phyloP scores from a whole-genome alignment of 495 filamentous ascomycete genomes.

The Antarctomyces pellizariae region DNA sequence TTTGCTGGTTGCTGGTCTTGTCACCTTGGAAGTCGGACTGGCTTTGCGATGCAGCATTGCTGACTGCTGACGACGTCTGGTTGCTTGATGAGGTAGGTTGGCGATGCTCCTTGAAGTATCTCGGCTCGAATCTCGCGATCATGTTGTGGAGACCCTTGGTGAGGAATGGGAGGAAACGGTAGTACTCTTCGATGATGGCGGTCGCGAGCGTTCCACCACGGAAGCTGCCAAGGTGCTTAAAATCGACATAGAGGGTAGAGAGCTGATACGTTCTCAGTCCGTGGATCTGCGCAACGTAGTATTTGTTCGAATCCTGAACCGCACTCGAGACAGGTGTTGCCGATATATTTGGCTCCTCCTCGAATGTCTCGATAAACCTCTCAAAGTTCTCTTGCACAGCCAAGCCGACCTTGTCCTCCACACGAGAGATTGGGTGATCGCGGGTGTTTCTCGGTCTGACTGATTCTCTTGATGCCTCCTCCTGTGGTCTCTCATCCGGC shows the following conservation, averaged over 20 bases:
- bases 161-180: constrained; percentile 84
- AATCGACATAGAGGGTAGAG: constrained; percentile 97
- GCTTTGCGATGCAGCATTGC: constrained; percentile 33
- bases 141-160: constrained; percentile 75
- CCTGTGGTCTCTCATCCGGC: constrained; percentile 34
- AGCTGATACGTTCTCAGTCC: constrained; percentile 63
- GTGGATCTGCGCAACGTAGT: constrained; percentile 91
- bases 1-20: constrained; percentile 81
- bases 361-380: constrained; percentile 62
- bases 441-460: constrained; percentile 32
- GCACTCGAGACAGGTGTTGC: constrained; percentile 52
- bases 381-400: constrained; percentile 71
- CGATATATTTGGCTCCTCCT: constrained; percentile 53
- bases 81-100: constrained; percentile 39
- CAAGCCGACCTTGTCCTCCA: constrained; percentile 73
- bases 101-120: constrained; percentile 78
- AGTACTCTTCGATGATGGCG: constrained; percentile 75
- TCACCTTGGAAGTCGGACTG: constrained; percentile 36
- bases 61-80: constrained; percentile 44
- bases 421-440: constrained; percentile 45
- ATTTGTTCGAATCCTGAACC: constrained; percentile 62
- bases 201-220: constrained; percentile 53
- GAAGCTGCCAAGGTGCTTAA: constrained; percentile 52
- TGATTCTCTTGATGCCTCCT: too few species aligned
- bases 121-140: constrained; percentile 80